phyloP scores from a whole-genome alignment of 2,329 filamentous ascomycete species.

The Monilinia polystroma region DNA sequence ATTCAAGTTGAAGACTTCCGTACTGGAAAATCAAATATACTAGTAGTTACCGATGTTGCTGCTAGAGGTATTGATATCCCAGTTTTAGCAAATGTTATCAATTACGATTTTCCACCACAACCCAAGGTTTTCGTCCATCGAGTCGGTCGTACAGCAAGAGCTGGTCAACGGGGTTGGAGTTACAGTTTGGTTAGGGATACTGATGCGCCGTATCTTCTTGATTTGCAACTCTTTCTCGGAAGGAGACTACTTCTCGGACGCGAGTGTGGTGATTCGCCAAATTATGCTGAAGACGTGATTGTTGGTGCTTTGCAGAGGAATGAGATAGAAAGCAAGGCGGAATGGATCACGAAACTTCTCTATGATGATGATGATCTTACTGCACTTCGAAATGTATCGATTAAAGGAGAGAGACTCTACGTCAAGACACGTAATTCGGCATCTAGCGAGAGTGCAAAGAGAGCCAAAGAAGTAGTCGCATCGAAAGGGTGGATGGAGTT shows the following conservation, averaged over 20 bases:
- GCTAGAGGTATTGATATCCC: constrained; percentile 98
- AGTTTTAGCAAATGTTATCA: constrained; percentile 92
- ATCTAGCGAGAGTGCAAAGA: constrained; percentile 84
- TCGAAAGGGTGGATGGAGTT: constrained; percentile 70
- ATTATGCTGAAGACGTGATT: constrained; percentile 80
- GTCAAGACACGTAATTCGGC: constrained; percentile 86
- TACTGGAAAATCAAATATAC: constrained; percentile 77
- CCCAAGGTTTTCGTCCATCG: constrained; percentile 96
- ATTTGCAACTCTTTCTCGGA: constrained; percentile 93
- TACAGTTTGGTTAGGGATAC: constrained; percentile 88
- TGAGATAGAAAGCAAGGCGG: constrained; percentile 70
- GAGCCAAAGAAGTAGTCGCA: constrained; percentile 73
- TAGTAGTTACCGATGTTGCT: constrained; percentile 95
- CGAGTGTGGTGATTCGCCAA: constrained; percentile 56
- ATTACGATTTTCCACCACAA: constrained; percentile 96
- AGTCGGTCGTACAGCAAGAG: constrained; percentile 92
- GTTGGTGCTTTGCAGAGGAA: constrained; percentile 75
- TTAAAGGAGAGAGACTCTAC: constrained; percentile 91
- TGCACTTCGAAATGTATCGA: constrained; percentile 68
- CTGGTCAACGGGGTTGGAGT: constrained; percentile 88
- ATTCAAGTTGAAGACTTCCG: constrained; percentile 91
- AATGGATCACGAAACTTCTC: constrained; percentile 80
- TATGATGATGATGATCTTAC: constrained; percentile 72
- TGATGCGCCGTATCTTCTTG: constrained; percentile 87
- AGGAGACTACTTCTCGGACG: constrained; percentile 76